These are phyloP conservation scores for Leishmania braziliensis DNA, from an alignment of 208 protist species.

Conservation along the genomic window DNA sequence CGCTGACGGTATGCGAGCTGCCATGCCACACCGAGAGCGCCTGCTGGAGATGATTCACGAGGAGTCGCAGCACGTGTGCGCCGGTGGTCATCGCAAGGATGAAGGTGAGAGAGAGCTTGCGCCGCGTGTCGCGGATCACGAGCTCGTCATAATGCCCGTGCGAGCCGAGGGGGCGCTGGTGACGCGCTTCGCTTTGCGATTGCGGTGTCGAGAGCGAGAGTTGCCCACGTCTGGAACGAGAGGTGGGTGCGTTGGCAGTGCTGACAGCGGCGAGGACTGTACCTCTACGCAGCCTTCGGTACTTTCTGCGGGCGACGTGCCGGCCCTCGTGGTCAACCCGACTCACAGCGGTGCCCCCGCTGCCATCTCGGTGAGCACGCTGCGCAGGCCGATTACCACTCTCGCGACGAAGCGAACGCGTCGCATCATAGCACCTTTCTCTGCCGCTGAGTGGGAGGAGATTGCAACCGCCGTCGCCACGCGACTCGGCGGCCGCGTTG, in stretches of 20 bases:
- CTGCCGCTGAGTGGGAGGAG: constrained; percentile 34
- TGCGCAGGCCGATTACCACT: neutral
- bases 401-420: neutral
- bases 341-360: neutral
- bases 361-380: no score
- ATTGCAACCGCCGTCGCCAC: constrained; percentile 46
- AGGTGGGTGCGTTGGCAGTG: neutral
- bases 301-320: neutral
- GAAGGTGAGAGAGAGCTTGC: neutral
- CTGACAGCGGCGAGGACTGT: neutral
- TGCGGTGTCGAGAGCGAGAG: constrained; percentile 42
- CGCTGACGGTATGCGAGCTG: constrained; percentile 14
- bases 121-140: constrained; percentile 37
- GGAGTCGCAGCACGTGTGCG: constrained; percentile 14
- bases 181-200: constrained; percentile 49
- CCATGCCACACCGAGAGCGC: constrained; percentile 33
- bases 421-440: constrained; percentile 13
- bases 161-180: constrained; percentile 9
- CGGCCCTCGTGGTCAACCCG: neutral
- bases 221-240: neutral
- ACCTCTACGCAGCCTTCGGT: neutral
- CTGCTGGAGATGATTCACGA: constrained; percentile 40
- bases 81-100: neutral
- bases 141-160: constrained; percentile 76
- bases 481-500: constrained; percentile 47